Evolutionary conservation across 83 land plant species (phyloP), one percentile per base, ranked within the genome.

Genomic region (Thuja plicata): DNA sequence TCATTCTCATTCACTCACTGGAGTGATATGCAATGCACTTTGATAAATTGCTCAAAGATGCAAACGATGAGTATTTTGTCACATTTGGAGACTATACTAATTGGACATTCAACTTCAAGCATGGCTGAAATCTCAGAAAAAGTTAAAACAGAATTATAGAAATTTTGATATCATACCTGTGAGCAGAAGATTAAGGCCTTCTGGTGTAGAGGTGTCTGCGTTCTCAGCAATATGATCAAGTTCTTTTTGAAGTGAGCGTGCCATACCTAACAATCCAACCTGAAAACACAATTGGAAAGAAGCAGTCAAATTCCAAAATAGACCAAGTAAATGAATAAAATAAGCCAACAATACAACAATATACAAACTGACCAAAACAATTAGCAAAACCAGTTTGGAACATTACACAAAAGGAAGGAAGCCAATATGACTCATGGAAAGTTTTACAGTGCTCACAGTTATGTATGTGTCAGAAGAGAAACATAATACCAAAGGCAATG

Each of bases 201-300:
- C 91, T 19, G 96, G 57, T 52, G 92, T 93, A 43, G 97, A 94
- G 87, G 97, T 95, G 88, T 95, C 94, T 35, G 97, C 97, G 62
- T 86, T 66, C 87, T 92, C 91, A 73, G 96, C 97, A 90, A 95
- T 94, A 35, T 90, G 92, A 86, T 94, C 93, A 40, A 95, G 96
- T 88, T 95, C 96, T 78, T 83, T 88, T 84, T 94, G 97, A 80
- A 95, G 90, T 81, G 95, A 89, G 32, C 96, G 89, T 2, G 92
- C 97, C 93, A 93, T 87, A 27, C 97, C 97, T 90, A 94, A 89
- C 55, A 95, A 80, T 40, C 96, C 96, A 89, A 94, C 94, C 97
- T 95, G 50, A 21, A 46, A 70, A 62, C 77, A 43, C 78, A n/a
- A 86, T 34, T 57, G 57, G 45, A 80, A 27, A 60, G 35, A 30